These are phyloP conservation scores for Fraxinus sp. DNA, from an alignment of 305 asterid genomes.

Conservation along the genomic window DNA sequence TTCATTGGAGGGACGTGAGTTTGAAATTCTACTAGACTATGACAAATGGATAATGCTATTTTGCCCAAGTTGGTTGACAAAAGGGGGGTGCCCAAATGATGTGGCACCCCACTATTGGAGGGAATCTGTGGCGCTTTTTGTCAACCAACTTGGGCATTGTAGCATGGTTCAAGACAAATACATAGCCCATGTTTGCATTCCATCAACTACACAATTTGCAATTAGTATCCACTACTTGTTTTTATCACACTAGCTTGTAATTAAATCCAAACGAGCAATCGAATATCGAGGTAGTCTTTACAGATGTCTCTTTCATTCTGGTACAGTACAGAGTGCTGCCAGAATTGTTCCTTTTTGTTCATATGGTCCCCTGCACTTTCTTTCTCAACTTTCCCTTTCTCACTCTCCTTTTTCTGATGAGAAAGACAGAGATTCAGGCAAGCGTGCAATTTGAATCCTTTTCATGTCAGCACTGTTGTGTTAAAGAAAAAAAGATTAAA, in stretches of 20 bases:
- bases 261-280: neutral
- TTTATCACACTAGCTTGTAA: neutral
- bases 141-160: no score
- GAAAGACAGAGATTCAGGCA: constrained; percentile 11
- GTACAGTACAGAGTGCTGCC: neutral
- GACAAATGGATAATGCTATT: no score
- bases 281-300: neutral
- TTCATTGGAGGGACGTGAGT: neutral
- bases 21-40: neutral
- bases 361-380: neutral
- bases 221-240: neutral
- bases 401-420: neutral
- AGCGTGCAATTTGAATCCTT: constrained; percentile 35
- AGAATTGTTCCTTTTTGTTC: constrained; percentile 10
- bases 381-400: neutral
- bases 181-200: neutral
- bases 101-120: no score
- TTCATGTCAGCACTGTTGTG: constrained; percentile 28
- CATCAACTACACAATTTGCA: neutral
- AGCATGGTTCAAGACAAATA: neutral
- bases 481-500: neutral
- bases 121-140: no score
- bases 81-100: no score
- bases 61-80: no score
- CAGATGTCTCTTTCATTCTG: neutral